Percentiles rank a stretch among this genome's conserved stretches.
phyloP scores from a whole-genome alignment of 164 flowering plant species.

The Piper longum region DNA sequence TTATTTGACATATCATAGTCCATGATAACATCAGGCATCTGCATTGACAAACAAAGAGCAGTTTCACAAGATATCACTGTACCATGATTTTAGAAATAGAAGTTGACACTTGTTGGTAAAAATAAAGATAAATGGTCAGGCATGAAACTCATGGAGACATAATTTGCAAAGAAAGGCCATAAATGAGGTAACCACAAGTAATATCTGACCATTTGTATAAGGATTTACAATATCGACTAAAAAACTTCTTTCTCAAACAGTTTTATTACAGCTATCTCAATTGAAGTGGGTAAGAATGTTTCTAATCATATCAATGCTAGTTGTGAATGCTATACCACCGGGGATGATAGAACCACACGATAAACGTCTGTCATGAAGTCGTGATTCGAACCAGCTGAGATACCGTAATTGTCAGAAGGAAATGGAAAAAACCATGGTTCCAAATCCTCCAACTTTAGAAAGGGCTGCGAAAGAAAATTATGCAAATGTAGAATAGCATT shows the following conservation, averaged over 20 bases:
- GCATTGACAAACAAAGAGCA: slow-evolving; percentile 9
- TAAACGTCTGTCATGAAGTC: slow-evolving; percentile 58
- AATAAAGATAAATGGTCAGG: background rate
- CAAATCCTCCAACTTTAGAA: slow-evolving; percentile 39
- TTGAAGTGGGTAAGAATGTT: background rate
- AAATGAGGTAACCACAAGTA: background rate
- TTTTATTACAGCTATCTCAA: background rate
- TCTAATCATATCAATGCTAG: background rate
- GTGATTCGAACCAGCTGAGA: slow-evolving; percentile 78
- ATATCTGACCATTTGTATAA: too few relatives aligned
- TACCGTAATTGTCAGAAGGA: slow-evolving; percentile 44
- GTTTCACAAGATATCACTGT: slow-evolving; percentile 1
- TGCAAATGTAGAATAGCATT: slow-evolving; percentile 15
- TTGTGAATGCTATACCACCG: slow-evolving; percentile 51
- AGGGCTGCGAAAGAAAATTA: slow-evolving; percentile 30
- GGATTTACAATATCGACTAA: too few relatives aligned
- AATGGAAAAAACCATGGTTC: slow-evolving; percentile 85
- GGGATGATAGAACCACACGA: slow-evolving; percentile 83
- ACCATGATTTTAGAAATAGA: background rate
- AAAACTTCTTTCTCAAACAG: too few relatives aligned
- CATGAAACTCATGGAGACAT: background rate
- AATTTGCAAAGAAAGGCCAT: background rate
- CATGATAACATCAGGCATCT: slow-evolving; percentile 84
- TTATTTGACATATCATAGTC: slow-evolving; percentile 67
- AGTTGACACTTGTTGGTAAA: background rate